Percentiles rank a stretch among this genome's conserved stretches.
Evolutionary conservation across 2,329 filamentous ascomycete species (phyloP).

Genomic region (Trichoderma endophyticum): DNA sequence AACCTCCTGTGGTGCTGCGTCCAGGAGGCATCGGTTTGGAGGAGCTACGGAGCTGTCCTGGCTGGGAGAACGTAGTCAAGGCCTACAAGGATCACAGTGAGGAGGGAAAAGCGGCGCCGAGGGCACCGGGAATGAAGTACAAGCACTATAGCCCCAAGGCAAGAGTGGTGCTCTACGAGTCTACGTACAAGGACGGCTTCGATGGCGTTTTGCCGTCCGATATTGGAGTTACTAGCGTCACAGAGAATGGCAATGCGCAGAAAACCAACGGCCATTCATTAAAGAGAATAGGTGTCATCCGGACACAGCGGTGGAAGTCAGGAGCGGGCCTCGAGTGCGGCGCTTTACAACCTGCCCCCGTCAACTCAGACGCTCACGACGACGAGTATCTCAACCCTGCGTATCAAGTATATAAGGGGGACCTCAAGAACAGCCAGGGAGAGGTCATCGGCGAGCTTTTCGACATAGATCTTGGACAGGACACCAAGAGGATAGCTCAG

Average conservation of each 20-base stretch:
- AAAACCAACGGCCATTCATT: constrained; percentile 43
- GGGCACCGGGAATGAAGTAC: constrained; percentile 98
- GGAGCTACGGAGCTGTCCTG: constrained; percentile 66
- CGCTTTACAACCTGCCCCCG: constrained; percentile 37
- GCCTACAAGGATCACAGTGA: constrained; percentile 77
- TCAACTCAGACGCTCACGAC: constrained; percentile 19
- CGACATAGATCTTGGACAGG: constrained; percentile 70
- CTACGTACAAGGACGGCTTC: constrained; percentile 36
- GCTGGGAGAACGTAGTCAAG: constrained; percentile 76
- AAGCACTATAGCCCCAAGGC: constrained; percentile 95
- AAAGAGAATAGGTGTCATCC: constrained; percentile 53
- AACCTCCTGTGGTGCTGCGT: constrained; percentile 76
- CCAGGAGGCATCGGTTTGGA: constrained; percentile 87
- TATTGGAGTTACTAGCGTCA: constrained; percentile 24
- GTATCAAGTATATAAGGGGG: constrained; percentile 42
- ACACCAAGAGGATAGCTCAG: constrained; percentile 73
- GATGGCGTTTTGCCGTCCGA: constrained; percentile 39
- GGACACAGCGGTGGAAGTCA: constrained; percentile 52
- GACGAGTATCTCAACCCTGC: constrained; percentile 29
- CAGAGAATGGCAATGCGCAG: constrained; percentile 15
- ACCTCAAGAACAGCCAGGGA: constrained; percentile 35
- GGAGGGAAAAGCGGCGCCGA: constrained; percentile 61
- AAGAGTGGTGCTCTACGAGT: constrained; percentile 77
- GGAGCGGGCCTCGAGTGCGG: constrained; percentile 48
- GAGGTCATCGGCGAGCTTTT: constrained; percentile 46